phyloP scores from a whole-genome alignment of 2,329 filamentous ascomycete genomes.

The Alternaria sp. region DNA sequence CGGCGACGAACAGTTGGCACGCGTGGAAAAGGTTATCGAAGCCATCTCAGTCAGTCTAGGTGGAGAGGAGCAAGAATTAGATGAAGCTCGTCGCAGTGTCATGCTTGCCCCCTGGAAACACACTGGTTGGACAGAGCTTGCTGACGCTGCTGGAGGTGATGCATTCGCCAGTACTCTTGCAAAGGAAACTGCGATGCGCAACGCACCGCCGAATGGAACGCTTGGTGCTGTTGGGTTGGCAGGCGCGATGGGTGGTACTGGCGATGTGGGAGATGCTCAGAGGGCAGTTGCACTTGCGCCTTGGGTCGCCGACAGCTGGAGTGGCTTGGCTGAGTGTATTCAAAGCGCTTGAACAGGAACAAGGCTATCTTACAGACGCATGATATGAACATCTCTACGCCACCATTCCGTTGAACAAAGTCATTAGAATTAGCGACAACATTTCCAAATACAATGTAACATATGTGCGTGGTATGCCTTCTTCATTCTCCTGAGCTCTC shows the following conservation, averaged over 20 bases:
- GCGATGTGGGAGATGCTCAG: constrained; percentile 75
- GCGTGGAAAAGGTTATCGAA: constrained; percentile 76
- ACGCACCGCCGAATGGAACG: constrained; percentile 73
- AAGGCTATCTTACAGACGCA: not conserved
- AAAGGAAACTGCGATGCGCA: constrained; percentile 75
- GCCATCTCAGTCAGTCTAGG: constrained; percentile 68
- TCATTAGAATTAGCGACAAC: not conserved
- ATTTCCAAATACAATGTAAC: not conserved
- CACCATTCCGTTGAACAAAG: not conserved
- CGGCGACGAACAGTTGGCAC: constrained; percentile 66
- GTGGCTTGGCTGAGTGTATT: constrained; percentile 32
- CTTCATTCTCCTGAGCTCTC: too few relatives aligned
- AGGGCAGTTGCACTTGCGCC: constrained; percentile 80
- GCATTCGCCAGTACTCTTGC: constrained; percentile 75
- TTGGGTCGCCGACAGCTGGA: constrained; percentile 74
- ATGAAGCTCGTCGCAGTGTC: constrained; percentile 75
- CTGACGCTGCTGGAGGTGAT: constrained; percentile 57
- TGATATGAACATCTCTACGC: not conserved
- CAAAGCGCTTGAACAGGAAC: not conserved
- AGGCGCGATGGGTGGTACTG: constrained; percentile 75
- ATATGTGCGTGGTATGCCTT: not conserved
- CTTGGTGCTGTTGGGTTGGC: constrained; percentile 74
- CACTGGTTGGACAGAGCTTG: constrained; percentile 80
- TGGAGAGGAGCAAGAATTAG: constrained; percentile 57
- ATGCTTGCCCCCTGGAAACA: constrained; percentile 82